Base-by-base conservation (phyloP, 371 early-diverging fungal genomes). In the Mortierella sp. region DNA sequence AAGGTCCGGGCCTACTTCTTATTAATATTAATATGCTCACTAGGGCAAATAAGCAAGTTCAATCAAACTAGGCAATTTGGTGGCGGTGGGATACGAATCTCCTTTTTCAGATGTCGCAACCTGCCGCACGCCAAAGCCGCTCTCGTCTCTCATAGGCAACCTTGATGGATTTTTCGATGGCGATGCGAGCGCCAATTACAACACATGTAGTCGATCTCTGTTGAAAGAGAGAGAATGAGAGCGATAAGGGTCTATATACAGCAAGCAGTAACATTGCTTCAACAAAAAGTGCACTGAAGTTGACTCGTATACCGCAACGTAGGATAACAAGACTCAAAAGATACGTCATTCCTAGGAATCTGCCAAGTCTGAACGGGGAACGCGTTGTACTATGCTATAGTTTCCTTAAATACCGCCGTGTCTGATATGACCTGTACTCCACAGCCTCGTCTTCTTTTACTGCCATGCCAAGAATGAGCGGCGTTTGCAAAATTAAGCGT, bases 21-120 rank as follows among this genome's bases (percentile, higher is more conserved):
- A 34, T 34, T 63, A 65, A 38, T 21, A n/a, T n/a, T n/a, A n/a
- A n/a, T n/a, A 4, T n/a, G n/a, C 21, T 55, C 42, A 65, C 42
- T 19, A 5, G 24, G 14, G 8, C 0, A 58, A 28, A 10, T 6
- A 19, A 19, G 38, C 50, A 31, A 14, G 16, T 19, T 34, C 19
- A 63, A 47, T 10, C 47, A 47, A 47, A 44, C 8, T 13, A 50
- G 50, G 50, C 50, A 16, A 38, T 24, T 68, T 68, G 68, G 68
- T 68, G 68, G 68, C 68, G 68, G 21, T 42, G 68, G 68, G 68
- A 42, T 38, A 38, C 68, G 24, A 68, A 68, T 68, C 9, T 68
- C 68, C 68, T 68, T 68, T 24, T 68, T 9, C 38, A 42, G 68
- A 21, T 4, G 21, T 34, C 68, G 38, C 28, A 31, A 16, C 5